These are phyloP conservation scores for Trichoderma sp. DNA, from an alignment of 2,329 filamentous ascomycete genomes.

Conservation along the genomic window DNA sequence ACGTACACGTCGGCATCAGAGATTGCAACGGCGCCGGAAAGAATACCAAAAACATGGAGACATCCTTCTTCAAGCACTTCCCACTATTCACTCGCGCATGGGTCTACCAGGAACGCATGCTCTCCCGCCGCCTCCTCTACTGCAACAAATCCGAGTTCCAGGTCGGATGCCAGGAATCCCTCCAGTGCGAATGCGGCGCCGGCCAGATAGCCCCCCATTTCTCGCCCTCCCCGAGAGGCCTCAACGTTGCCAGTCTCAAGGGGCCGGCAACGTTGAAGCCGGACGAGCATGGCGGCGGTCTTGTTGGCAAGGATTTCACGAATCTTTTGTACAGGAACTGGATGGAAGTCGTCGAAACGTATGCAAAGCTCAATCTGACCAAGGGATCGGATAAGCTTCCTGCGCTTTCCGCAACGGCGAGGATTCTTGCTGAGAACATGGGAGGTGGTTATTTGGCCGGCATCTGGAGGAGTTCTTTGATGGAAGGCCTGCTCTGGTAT, in stretches of 20 bases:
- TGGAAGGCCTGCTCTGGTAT: neutral
- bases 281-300: neutral
- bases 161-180: neutral
- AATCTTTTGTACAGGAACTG: neutral
- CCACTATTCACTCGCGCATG: neutral
- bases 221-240: neutral
- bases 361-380: conserved; percentile 6
- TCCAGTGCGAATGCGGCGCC: neutral
- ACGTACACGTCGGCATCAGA: neutral
- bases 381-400: conserved; percentile 6
- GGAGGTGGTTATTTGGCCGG: neutral
- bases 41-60: neutral
- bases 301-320: neutral
- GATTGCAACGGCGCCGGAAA: neutral
- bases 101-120: neutral
- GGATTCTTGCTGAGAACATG: neutral
- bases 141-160: neutral
- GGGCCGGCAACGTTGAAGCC: neutral
- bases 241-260: neutral
- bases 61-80: neutral
- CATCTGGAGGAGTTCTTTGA: neutral
- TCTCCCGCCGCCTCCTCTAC: neutral
- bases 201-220: neutral
- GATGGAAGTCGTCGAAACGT: conserved; percentile 3
- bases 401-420: neutral